Base-by-base conservation (phyloP, 2,329 filamentous ascomycete genomes). In the Hymenoscyphus scutula region DNA sequence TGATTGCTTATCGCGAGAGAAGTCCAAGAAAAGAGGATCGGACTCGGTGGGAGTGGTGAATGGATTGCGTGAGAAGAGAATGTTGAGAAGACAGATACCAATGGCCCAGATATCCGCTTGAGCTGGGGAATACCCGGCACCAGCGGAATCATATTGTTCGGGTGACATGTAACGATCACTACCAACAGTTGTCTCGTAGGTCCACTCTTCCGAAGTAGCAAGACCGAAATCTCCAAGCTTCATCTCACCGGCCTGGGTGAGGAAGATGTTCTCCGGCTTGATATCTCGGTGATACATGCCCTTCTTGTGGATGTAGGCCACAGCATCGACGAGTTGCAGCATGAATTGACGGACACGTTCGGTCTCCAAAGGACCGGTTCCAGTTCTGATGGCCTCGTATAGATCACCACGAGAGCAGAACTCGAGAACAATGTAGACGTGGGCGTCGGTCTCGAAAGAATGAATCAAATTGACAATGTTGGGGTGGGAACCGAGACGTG, bases 111-210 rank as follows among this genome's bases (percentile, higher is more conserved):
- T 88, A 76, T 99, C 95, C 58, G 95, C 95, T 78, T 95, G 87
- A 54, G 91, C 91, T 55, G 95, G 93, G 61, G 92, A 94, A 79
- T 99, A 99, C 64, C 95, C 95, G 66, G 85, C 86, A 66, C 88
- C 89, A 69, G 88, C 86, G 59, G 93, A 92, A 75, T 98, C 94
- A 72, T 95, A 98, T 77, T 99, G 95, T 78, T 99, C 95, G 5
- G 95, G 95, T 61, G 95, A 93, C 95, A 99, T 99, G 80, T 99
- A 99, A 61, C 95, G 92, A 75, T 99, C 95, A 75, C 95, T 98
- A 68, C 95, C 95, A 55, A 99, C 95, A 65, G 91, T 95, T 67
- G 89, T 89, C 80, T 99, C 95, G 71, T 90, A 90, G 27, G 91
- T 96, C 92, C 92, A 97, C 70, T 87, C 82, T 65, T 96, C 92